These are phyloP conservation scores for Annulohypoxylon moriforme DNA, from an alignment of 495 filamentous ascomycete genomes.

Conservation along the genomic window DNA sequence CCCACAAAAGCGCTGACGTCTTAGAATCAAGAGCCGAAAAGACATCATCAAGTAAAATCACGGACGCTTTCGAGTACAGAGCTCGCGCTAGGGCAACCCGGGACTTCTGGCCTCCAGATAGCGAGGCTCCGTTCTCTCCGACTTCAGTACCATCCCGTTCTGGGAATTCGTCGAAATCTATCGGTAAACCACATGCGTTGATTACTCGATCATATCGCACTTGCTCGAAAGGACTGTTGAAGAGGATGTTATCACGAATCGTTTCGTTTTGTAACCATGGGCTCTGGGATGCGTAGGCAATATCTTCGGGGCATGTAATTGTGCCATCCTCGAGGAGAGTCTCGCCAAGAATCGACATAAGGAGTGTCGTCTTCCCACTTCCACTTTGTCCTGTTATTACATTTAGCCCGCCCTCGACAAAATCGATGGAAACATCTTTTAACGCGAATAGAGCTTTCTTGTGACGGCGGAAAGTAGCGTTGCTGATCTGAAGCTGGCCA, in stretches of 20 bases:
- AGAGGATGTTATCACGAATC: slow-evolving; percentile 68
- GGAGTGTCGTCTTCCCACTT: slow-evolving; percentile 72
- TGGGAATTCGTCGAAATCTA: slow-evolving; percentile 65
- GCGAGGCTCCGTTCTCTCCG: slow-evolving; percentile 74
- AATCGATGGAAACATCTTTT: slow-evolving; percentile 60
- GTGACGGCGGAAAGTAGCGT: slow-evolving; percentile 59
- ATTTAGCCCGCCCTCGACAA: slow-evolving; percentile 63
- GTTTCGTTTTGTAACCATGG: slow-evolving; percentile 69
- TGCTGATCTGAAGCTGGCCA: slow-evolving; percentile 54
- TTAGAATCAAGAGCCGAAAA: slow-evolving; percentile 70
- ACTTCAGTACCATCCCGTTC: slow-evolving; percentile 68
- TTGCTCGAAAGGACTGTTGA: slow-evolving; percentile 61
- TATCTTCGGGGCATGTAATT: slow-evolving; percentile 63
- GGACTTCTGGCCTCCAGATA: slow-evolving; percentile 78
- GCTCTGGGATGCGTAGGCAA: slow-evolving; percentile 64
- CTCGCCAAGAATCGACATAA: slow-evolving; percentile 72
- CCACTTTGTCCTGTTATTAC: slow-evolving; percentile 66
- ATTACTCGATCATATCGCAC: slow-evolving; percentile 67
- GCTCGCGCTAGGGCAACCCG: slow-evolving; percentile 76
- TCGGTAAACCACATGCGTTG: slow-evolving; percentile 70
- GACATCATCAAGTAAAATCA: slow-evolving; percentile 76
- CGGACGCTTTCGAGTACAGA: slow-evolving; percentile 71
- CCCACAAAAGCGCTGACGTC: slow-evolving; percentile 60
- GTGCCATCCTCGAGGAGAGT: slow-evolving; percentile 56
- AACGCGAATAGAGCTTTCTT: slow-evolving; percentile 59